phyloP scores from a whole-genome alignment of 2,329 filamentous ascomycete genomes.

The Pseudogymnoascus sp. region DNA sequence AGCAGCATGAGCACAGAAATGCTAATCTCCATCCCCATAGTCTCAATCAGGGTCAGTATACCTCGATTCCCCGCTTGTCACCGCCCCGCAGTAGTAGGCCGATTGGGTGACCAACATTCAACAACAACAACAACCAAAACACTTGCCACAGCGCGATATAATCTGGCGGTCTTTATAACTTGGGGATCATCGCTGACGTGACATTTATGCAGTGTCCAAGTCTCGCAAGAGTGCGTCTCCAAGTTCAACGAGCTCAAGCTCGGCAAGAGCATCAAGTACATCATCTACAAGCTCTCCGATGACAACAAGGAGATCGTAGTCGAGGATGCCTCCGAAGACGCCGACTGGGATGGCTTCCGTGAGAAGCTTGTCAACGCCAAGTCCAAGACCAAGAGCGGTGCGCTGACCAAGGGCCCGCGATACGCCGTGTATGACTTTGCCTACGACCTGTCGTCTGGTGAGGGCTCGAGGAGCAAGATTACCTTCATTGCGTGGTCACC shows the following conservation, averaged over 20 bases:
- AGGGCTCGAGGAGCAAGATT: slow-evolving; percentile 72
- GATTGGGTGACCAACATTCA: not conserved
- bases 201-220: slow-evolving; percentile 50
- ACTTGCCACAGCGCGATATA: not conserved
- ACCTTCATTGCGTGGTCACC: slow-evolving; percentile 73
- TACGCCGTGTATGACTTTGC: slow-evolving; percentile 83
- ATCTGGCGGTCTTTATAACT: too few species aligned
- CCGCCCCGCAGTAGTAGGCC: slow-evolving; percentile 8
- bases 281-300: slow-evolving; percentile 82
- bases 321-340: slow-evolving; percentile 59
- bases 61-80: slow-evolving; percentile 20
- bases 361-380: slow-evolving; percentile 67
- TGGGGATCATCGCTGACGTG: not conserved
- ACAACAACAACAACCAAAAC: not conserved
- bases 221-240: slow-evolving; percentile 61
- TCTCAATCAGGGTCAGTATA: slow-evolving; percentile 61
- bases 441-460: slow-evolving; percentile 63
- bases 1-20: not conserved
- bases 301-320: slow-evolving; percentile 76
- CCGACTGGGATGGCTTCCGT: slow-evolving; percentile 66
- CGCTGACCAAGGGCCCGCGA: slow-evolving; percentile 59
- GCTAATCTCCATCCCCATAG: slow-evolving; percentile 28
- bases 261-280: slow-evolving; percentile 72
- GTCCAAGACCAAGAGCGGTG: slow-evolving; percentile 60
- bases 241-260: slow-evolving; percentile 78